phyloP scores from a whole-genome alignment of 116 monocot species.

The Phalaenopsis hybrid region DNA sequence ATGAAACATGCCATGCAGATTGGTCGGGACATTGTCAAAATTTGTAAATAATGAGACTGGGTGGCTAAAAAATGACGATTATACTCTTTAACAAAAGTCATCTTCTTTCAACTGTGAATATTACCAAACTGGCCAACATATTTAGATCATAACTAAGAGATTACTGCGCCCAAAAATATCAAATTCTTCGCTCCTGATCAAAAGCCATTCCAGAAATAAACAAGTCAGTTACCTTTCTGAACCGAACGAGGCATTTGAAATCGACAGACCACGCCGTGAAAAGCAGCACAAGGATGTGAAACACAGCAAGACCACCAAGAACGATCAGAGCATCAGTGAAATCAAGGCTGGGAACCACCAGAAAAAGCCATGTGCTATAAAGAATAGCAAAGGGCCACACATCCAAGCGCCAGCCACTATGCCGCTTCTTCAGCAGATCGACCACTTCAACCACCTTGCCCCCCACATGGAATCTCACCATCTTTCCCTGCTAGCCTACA shows the following conservation, averaged over 20 bases:
- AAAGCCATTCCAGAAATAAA: not conserved
- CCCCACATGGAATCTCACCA: conserved; percentile 59
- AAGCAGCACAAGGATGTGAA: conserved; percentile 70
- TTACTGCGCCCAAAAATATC: not conserved
- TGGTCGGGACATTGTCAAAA: not conserved
- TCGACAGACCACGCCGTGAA: conserved; percentile 95
- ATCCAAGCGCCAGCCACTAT: conserved; percentile 64
- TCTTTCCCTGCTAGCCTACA: conserved; percentile 7
- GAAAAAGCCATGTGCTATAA: conserved; percentile 58
- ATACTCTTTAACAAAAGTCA: not conserved
- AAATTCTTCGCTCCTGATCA: not conserved
- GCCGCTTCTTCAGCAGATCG: conserved; percentile 61
- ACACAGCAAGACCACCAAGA: conserved; percentile 51
- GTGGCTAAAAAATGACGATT: not conserved
- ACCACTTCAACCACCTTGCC: conserved; percentile 73
- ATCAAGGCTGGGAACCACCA: conserved; percentile 59
- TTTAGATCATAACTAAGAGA: not conserved
- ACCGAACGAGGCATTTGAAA: conserved; percentile 81
- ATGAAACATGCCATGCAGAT: not conserved
- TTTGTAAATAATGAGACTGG: not conserved
- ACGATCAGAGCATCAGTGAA: conserved; percentile 73
- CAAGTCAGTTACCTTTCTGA: conserved; percentile 43
- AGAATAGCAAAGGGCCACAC: conserved; percentile 77
- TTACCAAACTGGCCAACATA: not conserved
- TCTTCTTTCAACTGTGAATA: not conserved